Base-by-base conservation (phyloP, 805 yeast species). In the Geotrichum ghanense region DNA sequence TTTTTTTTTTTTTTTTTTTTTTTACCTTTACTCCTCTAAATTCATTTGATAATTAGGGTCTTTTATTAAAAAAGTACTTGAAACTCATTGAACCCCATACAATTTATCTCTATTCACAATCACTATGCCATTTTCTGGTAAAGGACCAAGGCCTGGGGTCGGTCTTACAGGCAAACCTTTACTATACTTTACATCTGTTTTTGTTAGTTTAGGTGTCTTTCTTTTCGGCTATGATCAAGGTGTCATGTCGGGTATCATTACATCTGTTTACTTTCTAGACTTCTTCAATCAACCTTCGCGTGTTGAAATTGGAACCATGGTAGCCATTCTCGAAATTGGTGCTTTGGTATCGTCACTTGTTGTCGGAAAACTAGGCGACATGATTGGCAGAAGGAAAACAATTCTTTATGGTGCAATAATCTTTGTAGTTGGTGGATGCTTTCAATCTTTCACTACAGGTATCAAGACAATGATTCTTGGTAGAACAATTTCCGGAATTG, bases 201-300 rank as follows among this genome's bases (percentile, higher is more conserved):
- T 69, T 50, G 73, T 69, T 34, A 66, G 71, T 17, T 57, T 69
- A 9, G 73, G 73, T 24, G 73, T 81, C 26, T 79, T 83, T 45
- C 68, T 83, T 21, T 83, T 83, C 55, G 92, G 92, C 2, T 83
- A 81, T 61, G 89, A 81, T 59, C 88, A 88, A 64, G 96, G 96
- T 48, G 95, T 87, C 43, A 85, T 89, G 77, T 79, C 88, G 42
- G 95, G 95, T 2, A 78, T 89, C 42, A 68, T 89, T 45, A 83
- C 92, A 31, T 87, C 83, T 44, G 73, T 71, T 6, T 73, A 81
- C 47, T 88, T 88, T 64, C 74, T 74, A 50, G 68, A 67, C 19
- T 85, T 81, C 63, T 88, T 85, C 64, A 59, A 79, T 53, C 58
- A 83, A 42, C 97, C 97, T 1, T 67, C 80, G 3, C 74, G 92